Evolutionary conservation across 2,329 filamentous ascomycete genomes (phyloP).

Genomic region (Orbilia ellipsospora): DNA sequence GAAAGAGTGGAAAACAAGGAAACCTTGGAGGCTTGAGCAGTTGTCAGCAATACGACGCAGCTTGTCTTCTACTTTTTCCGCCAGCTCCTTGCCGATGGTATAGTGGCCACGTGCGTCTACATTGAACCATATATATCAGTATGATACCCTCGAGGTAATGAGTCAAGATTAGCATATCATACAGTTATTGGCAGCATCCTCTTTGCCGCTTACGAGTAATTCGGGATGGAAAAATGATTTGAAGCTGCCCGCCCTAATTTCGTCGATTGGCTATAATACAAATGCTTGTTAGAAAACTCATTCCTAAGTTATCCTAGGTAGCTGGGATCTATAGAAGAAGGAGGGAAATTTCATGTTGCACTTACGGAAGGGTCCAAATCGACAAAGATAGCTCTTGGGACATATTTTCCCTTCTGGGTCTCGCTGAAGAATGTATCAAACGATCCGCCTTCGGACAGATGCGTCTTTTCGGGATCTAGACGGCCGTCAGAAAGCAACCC

Average conservation of each 20-base stretch:
- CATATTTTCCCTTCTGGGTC: constrained; percentile 73
- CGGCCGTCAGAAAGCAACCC: constrained; percentile 72
- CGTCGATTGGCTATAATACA: constrained; percentile 69
- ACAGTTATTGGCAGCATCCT: constrained; percentile 77
- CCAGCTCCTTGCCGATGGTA: constrained; percentile 75
- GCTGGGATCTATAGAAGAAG: background rate
- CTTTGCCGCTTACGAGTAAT: constrained; percentile 74
- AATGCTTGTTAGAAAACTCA: background rate
- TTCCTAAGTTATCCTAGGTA: background rate
- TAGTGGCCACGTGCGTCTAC: constrained; percentile 75
- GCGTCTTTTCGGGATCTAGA: constrained; percentile 65
- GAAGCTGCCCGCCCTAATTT: constrained; percentile 73
- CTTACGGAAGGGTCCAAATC: constrained; percentile 73
- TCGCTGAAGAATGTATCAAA: constrained; percentile 76
- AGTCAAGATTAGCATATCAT: constrained; percentile 58
- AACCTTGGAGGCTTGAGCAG: constrained; percentile 74
- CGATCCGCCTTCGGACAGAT: constrained; percentile 67
- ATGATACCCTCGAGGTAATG: background rate
- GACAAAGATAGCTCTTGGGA: constrained; percentile 75
- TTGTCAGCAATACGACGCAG: constrained; percentile 75
- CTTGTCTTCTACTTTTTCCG: constrained; percentile 73
- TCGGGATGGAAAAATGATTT: constrained; percentile 75
- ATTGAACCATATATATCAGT: constrained; percentile 9
- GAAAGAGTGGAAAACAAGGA: constrained; percentile 76
- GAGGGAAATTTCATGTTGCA: background rate